A percentile compares a stretch with the other conserved stretches of the same genome.
phyloP scores from a whole-genome alignment of 208 protist species.

The Phytomonas francai region DNA sequence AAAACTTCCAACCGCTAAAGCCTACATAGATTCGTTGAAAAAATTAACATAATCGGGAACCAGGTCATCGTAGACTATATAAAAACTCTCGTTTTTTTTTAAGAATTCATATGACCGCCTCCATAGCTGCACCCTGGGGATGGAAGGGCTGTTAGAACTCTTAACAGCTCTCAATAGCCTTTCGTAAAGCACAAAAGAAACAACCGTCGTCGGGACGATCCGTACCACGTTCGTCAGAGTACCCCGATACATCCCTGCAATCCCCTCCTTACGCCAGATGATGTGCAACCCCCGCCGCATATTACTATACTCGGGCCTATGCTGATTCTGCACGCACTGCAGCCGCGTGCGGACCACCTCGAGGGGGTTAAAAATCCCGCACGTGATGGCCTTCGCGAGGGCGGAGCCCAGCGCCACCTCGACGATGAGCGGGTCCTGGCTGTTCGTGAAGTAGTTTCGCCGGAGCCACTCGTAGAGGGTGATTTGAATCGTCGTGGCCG shows the following conservation, averaged over 20 bases:
- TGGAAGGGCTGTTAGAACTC: too few species aligned
- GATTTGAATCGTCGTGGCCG: constrained; percentile 77
- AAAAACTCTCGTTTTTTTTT: too few species aligned
- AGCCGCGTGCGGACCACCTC: constrained; percentile 78
- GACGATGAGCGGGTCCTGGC: constrained; percentile 44
- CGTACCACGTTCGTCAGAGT: constrained; percentile 70
- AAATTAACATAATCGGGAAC: too few species aligned
- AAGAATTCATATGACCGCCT: too few species aligned
- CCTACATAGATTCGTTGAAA: too few species aligned
- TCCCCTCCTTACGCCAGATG: constrained; percentile 68
- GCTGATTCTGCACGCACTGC: constrained; percentile 59
- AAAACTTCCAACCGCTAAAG: too few species aligned
- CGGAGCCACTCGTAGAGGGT: constrained; percentile 77
- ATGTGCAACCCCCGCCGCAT: constrained; percentile 54
- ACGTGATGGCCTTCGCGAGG: constrained; percentile 61
- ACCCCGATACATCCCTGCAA: constrained; percentile 68
- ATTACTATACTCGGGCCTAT: constrained; percentile 29
- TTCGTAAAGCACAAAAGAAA: constrained; percentile 77
- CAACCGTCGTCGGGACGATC: constrained; percentile 72
- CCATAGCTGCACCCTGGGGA: too few species aligned
- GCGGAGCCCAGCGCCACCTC: constrained; percentile 59
- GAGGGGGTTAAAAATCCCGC: constrained; percentile 68
- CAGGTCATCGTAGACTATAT: too few species aligned
- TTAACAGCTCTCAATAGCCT: constrained; percentile 52
- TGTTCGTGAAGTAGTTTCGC: constrained; percentile 45